A percentile compares a stretch with the other conserved stretches of the same genome.
Conservation (phyloP, 495 filamentous ascomycete species). For the Paragyromitra xinjiangensis region DNA sequence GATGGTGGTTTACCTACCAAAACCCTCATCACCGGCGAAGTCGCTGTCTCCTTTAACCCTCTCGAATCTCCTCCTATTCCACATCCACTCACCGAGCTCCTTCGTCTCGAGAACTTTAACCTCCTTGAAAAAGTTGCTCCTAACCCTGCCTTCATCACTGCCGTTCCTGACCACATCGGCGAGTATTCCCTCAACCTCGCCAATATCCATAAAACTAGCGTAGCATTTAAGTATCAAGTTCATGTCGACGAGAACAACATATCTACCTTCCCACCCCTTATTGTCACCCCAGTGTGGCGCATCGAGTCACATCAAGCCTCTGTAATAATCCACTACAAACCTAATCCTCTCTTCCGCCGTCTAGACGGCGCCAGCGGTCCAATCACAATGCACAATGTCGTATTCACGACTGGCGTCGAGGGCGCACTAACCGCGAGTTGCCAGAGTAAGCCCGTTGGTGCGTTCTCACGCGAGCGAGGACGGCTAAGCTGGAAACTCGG, state of each 20-base stretch:
- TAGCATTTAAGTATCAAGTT: slow-evolving; percentile 96
- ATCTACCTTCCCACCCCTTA: slow-evolving; percentile 76
- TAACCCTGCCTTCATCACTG: slow-evolving; percentile 86
- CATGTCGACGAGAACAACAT: slow-evolving; percentile 73
- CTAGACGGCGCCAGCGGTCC: slow-evolving; percentile 59
- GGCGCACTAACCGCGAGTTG: slow-evolving; percentile 69
- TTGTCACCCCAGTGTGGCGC: slow-evolving; percentile 83
- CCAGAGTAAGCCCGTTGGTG: slow-evolving; percentile 77
- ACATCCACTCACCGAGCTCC: slow-evolving; percentile 65
- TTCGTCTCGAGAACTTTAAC: slow-evolving; percentile 89
- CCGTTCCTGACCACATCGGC: slow-evolving; percentile 75
- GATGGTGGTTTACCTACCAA: slow-evolving; percentile 75
- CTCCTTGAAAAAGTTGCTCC: slow-evolving; percentile 93
- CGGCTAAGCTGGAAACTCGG: slow-evolving; percentile 88
- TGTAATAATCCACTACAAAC: slow-evolving; percentile 81
- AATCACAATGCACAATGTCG: slow-evolving; percentile 78
- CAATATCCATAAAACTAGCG: slow-evolving; percentile 74
- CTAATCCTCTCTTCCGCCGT: slow-evolving; percentile 75
- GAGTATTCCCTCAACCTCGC: slow-evolving; percentile 80
- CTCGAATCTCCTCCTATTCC: slow-evolving; percentile 61
- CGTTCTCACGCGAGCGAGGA: slow-evolving; percentile 86
- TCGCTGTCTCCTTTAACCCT: slow-evolving; percentile 85
- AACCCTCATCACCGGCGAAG: slow-evolving; percentile 83
- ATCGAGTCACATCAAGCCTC: slow-evolving; percentile 81
- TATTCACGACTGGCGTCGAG: slow-evolving; percentile 82